Evolutionary conservation across 2,329 filamentous ascomycete genomes (phyloP).

Genomic region (Aspergillus texensis): DNA sequence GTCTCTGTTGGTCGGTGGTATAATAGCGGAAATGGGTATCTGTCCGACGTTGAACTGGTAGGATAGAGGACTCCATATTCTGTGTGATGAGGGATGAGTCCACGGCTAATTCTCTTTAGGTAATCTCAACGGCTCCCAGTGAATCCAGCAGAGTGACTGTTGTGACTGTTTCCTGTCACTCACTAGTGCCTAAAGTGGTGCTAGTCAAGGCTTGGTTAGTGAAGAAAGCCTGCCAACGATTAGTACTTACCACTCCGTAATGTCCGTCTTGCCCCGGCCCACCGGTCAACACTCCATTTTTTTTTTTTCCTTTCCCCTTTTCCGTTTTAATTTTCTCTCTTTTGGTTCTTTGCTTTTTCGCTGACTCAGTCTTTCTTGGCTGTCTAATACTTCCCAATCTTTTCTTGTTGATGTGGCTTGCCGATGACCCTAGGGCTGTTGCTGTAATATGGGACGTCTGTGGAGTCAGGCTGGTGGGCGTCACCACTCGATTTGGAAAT

Average conservation of each 20-base stretch:
- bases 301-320: background rate
- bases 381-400: background rate
- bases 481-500: background rate
- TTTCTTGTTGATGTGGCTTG: background rate
- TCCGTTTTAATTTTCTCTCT: background rate
- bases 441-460: background rate
- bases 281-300: background rate
- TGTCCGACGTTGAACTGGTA: background rate
- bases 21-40: background rate
- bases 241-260: no score
- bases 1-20: background rate
- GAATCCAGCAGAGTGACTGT: background rate
- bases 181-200: background rate
- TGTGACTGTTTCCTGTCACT: constrained; percentile 5
- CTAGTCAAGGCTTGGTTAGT: constrained; percentile 4
- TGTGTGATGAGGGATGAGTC: background rate
- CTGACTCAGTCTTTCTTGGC: background rate
- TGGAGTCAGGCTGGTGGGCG: background rate
- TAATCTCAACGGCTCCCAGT: constrained; percentile 5
- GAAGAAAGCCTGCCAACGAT: background rate
- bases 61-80: background rate
- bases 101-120: constrained; percentile 2
- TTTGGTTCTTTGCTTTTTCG: background rate
- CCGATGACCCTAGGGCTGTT: background rate
- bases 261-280: background rate